These are phyloP conservation scores for Clarireedia monteithiana DNA, from an alignment of 2,329 filamentous ascomycete genomes.

Conservation along the genomic window DNA sequence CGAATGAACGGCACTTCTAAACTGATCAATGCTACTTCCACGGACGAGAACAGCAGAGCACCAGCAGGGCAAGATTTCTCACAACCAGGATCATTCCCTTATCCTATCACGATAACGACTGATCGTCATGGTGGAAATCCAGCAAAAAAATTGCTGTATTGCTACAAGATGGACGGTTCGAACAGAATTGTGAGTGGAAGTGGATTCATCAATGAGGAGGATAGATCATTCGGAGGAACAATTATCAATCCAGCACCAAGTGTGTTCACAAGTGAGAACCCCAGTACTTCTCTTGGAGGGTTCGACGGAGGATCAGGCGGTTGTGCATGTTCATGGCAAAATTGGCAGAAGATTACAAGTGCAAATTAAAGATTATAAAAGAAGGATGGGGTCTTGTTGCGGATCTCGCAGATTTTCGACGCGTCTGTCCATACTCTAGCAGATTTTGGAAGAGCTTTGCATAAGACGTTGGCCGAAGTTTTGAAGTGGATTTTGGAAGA, in stretches of 20 bases:
- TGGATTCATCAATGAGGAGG: conserved; percentile 39
- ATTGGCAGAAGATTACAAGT: conserved; percentile 25
- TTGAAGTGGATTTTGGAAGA: too few relatives aligned
- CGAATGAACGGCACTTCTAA: conserved; percentile 37
- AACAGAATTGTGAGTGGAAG: conserved; percentile 38
- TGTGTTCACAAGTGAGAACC: conserved; percentile 26
- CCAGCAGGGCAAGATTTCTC: conserved; percentile 25
- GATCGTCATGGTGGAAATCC: conserved; percentile 56
- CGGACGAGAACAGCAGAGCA: conserved; percentile 4
- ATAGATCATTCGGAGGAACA: conserved; percentile 42
- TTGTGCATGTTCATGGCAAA: conserved; percentile 54
- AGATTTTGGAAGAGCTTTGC: too few relatives aligned
- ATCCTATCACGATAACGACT: conserved; percentile 51
- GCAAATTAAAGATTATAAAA: too few relatives aligned
- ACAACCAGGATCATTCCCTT: conserved; percentile 52
- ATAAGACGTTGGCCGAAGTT: too few relatives aligned
- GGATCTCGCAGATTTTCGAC: too few relatives aligned
- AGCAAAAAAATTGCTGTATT: conserved; percentile 45
- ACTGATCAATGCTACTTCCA: conserved; percentile 31
- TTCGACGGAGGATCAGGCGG: conserved; percentile 57
- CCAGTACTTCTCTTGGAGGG: conserved; percentile 44
- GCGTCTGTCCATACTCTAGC: too few relatives aligned
- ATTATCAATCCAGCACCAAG: conserved; percentile 43
- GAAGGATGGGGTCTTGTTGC: too few relatives aligned
- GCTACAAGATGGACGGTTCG: conserved; percentile 41